Evolutionary conservation across 257 asterid genomes (phyloP).

Genomic region (Capsicum chinense): DNA sequence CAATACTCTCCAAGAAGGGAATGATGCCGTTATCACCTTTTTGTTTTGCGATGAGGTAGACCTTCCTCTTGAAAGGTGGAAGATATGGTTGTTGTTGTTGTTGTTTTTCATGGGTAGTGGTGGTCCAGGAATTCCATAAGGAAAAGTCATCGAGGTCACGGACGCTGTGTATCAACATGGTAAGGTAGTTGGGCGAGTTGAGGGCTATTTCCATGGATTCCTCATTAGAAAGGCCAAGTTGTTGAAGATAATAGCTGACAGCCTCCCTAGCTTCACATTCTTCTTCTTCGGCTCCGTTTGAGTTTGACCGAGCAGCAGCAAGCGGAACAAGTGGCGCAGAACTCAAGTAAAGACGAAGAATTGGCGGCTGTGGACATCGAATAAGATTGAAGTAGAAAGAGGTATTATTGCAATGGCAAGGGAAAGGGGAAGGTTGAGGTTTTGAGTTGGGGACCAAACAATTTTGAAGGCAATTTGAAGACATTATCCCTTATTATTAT

Average conservation of each 20-base stretch:
- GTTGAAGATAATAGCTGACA: conserved; percentile 57
- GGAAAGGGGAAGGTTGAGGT: background rate
- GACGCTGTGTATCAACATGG: conserved; percentile 68
- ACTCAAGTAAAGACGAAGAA: background rate
- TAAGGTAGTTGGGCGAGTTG: conserved; percentile 66
- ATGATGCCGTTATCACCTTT: conserved; percentile 85
- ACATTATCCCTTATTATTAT: background rate
- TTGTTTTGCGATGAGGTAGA: conserved; percentile 64
- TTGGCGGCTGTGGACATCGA: background rate
- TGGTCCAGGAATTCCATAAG: conserved; percentile 49
- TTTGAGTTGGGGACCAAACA: conserved; percentile 3
- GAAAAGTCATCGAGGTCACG: conserved; percentile 69
- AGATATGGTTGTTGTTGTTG: too few species aligned
- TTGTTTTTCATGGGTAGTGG: background rate
- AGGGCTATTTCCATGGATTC: conserved; percentile 62
- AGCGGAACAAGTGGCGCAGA: conserved; percentile 25
- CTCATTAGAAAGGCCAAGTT: conserved; percentile 59
- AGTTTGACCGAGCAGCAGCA: conserved; percentile 23
- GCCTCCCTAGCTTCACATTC: conserved; percentile 61
- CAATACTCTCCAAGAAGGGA: conserved; percentile 87
- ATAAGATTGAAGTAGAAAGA: background rate
- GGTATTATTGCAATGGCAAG: background rate
- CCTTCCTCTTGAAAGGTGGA: conserved; percentile 51
- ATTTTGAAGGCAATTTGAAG: conserved; percentile 7
- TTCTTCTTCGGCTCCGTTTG: conserved; percentile 27